Evolutionary conservation across 164 flowering plant genomes (phyloP).

Genomic region (Tetracentron sinense): DNA sequence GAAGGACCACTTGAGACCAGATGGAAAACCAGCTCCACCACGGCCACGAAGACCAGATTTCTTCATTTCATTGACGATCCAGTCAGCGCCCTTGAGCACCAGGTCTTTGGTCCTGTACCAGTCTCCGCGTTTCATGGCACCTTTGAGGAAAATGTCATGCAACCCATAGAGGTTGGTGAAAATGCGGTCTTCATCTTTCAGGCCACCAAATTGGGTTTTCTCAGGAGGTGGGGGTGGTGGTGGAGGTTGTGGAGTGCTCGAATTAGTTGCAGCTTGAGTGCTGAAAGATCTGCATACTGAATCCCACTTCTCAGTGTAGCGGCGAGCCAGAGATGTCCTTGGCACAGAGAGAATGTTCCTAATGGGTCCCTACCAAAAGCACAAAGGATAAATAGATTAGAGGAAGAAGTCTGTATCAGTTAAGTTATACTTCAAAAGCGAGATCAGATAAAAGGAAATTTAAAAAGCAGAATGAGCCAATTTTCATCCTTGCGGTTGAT

Average conservation of each 20-base stretch:
- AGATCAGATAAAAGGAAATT: no score
- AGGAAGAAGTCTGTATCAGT: background rate
- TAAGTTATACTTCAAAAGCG: no score
- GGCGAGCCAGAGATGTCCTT: conserved; percentile 30
- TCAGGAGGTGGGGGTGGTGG: conserved; percentile 97
- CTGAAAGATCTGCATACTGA: conserved; percentile 51
- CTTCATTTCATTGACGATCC: conserved; percentile 95
- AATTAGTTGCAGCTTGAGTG: conserved; percentile 65
- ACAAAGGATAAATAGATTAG: background rate
- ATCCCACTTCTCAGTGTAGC: conserved; percentile 32
- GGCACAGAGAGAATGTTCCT: conserved; percentile 58
- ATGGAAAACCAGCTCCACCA: conserved; percentile 99
- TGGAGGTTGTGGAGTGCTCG: conserved; percentile 74
- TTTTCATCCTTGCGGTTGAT: no score
- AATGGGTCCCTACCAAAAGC: conserved; percentile 52
- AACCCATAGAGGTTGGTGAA: conserved; percentile 91
- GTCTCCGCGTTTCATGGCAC: conserved; percentile 95
- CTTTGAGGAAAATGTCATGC: conserved; percentile 91
- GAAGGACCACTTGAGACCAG: conserved; percentile 97
- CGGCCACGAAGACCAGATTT: conserved; percentile 97
- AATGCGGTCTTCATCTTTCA: conserved; percentile 93
- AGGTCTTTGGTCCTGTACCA: conserved; percentile 93
- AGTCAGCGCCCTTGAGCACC: conserved; percentile 86
- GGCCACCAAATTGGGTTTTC: conserved; percentile 93
- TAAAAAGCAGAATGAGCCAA: no score